Evolutionary conservation across 164 flowering plant genomes (phyloP).

Genomic region (Liquidambar formosana): DNA sequence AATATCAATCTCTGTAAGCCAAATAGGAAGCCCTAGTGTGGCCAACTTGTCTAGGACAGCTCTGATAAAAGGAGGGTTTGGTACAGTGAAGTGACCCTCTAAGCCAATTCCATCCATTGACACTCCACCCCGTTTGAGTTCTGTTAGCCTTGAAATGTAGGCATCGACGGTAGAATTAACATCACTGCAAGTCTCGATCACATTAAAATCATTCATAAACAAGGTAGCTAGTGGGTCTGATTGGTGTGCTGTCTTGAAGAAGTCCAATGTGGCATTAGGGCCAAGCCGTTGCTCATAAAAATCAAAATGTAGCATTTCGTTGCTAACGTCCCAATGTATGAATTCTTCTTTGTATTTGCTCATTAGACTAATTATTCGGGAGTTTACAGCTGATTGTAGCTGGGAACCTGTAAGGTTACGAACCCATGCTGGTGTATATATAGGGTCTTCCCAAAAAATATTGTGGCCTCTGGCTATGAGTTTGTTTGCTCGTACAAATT

Average conservation of each 20-base stretch:
- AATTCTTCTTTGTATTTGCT: conserved; percentile 66
- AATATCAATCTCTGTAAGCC: conserved; percentile 94
- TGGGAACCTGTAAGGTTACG: conserved; percentile 51
- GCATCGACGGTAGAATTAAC: conserved; percentile 79
- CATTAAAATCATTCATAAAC: conserved; percentile 90
- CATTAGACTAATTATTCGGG: conserved; percentile 74
- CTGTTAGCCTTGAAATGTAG: conserved; percentile 54
- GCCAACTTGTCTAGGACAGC: conserved; percentile 82
- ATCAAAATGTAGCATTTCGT: conserved; percentile 86
- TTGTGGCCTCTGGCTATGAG: conserved; percentile 79
- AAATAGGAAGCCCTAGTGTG: conserved; percentile 77
- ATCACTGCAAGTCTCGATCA: conserved; percentile 84
- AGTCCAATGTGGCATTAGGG: conserved; percentile 51
- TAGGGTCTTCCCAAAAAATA: conserved; percentile 95
- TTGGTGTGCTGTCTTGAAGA: conserved; percentile 60
- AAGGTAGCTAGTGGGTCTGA: conserved; percentile 75
- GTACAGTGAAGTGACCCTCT: conserved; percentile 73
- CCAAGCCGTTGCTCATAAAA: conserved; percentile 83
- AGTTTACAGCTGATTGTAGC: conserved; percentile 52
- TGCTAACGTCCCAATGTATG: conserved; percentile 95
- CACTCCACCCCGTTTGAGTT: conserved; percentile 53
- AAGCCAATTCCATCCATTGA: conserved; percentile 79
- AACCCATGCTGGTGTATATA: conserved; percentile 78
- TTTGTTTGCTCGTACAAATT: conserved; percentile 63
- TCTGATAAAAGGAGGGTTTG: conserved; percentile 79